Evolutionary conservation across 176 grass and related monocot species (phyloP).

Genomic region (Phoenix dactylifera): DNA sequence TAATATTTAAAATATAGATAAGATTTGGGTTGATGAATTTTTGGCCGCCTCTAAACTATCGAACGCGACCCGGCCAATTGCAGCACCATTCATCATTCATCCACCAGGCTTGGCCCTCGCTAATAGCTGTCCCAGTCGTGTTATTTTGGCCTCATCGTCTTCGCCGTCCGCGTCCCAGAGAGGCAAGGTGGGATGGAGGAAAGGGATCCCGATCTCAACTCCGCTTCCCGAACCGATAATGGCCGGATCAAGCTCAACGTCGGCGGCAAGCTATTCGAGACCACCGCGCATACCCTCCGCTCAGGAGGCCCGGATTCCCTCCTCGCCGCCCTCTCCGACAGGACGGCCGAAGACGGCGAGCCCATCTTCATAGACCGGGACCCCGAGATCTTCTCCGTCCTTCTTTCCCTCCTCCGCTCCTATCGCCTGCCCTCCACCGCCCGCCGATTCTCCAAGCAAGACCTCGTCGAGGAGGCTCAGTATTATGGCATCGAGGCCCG

Average conservation of each 20-base stretch:
- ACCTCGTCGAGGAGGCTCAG: slow-evolving; percentile 51
- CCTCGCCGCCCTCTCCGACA: slow-evolving; percentile 12
- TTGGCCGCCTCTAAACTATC: too few species aligned
- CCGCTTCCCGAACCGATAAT: too few species aligned
- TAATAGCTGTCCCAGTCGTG: too few species aligned
- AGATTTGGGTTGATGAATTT: too few species aligned
- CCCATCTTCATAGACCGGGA: slow-evolving; percentile 59
- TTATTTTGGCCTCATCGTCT: too few species aligned
- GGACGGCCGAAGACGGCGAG: background rate
- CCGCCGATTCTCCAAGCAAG: slow-evolving; percentile 22
- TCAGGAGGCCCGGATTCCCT: slow-evolving; percentile 27
- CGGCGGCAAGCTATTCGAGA: slow-evolving; percentile 50
- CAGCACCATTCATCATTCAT: too few species aligned
- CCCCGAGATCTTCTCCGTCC: slow-evolving; percentile 43
- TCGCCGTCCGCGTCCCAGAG: too few species aligned
- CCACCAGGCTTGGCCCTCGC: too few species aligned
- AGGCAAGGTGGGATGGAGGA: too few species aligned
- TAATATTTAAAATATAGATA: too few species aligned
- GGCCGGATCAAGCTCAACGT: slow-evolving; percentile 46
- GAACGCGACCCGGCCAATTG: too few species aligned
- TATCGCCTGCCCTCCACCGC: slow-evolving; percentile 17
- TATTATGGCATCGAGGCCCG: slow-evolving; percentile 51
- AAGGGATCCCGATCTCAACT: too few species aligned
- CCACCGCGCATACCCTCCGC: slow-evolving; percentile 39
- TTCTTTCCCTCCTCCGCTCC: slow-evolving; percentile 57